phyloP scores from a whole-genome alignment of 2,329 filamentous ascomycete species.

The Arthroderma uncinatum region DNA sequence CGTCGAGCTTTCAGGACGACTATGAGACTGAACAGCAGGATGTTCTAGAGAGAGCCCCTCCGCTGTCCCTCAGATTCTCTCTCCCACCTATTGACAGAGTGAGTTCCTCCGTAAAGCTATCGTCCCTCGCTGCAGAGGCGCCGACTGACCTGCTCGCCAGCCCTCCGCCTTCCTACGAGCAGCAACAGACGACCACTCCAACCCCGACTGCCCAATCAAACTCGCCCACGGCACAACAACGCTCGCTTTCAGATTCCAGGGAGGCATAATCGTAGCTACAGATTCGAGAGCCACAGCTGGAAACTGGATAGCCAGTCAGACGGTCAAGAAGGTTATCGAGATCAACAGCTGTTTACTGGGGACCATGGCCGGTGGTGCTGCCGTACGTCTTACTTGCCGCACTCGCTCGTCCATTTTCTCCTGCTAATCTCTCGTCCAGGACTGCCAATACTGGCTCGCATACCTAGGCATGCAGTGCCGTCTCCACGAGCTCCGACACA shows the following conservation, averaged over 20 bases:
- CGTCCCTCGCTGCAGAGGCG: neutral
- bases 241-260: conserved; percentile 93
- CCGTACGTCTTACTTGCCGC: conserved; percentile 48
- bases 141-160: conserved; percentile 35
- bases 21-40: conserved; percentile 66
- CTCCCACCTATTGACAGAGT: conserved; percentile 88
- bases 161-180: conserved; percentile 90
- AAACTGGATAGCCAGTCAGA: conserved; percentile 99
- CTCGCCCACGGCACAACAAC: conserved; percentile 98
- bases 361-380: conserved; percentile 96
- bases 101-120: conserved; percentile 17
- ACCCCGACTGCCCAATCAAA: conserved; percentile 97
- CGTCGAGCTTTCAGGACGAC: conserved; percentile 61
- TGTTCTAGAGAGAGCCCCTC: conserved; percentile 57
- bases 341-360: conserved; percentile 90
- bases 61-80: conserved; percentile 83
- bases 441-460: conserved; percentile 99
- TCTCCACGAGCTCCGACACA: conserved; percentile 97
- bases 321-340: conserved; percentile 99
- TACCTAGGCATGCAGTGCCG: conserved; percentile 99
- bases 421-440: conserved; percentile 37
- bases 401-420: too few relatives aligned
- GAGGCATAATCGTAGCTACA: conserved; percentile 95
- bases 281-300: conserved; percentile 95
- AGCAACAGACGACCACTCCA: conserved; percentile 92